These are phyloP conservation scores for Metschnikowia rubicola DNA, from an alignment of 805 yeast genomes.

Conservation along the genomic window DNA sequence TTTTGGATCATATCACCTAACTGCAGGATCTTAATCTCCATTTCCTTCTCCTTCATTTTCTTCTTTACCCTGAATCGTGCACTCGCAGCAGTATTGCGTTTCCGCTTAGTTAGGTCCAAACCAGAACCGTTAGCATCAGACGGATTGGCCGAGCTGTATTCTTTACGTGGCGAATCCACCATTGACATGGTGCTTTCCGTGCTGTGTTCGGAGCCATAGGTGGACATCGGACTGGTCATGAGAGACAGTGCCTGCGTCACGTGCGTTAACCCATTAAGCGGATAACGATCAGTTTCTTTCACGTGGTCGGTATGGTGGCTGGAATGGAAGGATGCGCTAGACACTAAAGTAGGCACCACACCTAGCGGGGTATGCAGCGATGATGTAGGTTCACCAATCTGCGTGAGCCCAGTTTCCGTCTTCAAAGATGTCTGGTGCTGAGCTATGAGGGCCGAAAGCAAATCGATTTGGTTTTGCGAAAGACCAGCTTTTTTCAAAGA, in stretches of 20 bases:
- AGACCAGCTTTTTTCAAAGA: conserved; percentile 66
- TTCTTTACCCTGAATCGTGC: conserved; percentile 63
- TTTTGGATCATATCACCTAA: conserved; percentile 44
- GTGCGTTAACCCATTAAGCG: background rate
- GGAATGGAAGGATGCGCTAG: background rate
- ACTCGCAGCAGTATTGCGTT: conserved; percentile 62
- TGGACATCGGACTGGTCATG: conserved; percentile 14
- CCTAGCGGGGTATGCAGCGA: background rate
- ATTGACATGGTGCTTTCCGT: conserved; percentile 11
- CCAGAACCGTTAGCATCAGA: background rate
- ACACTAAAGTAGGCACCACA: conserved; percentile 1
- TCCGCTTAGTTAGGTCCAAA: conserved; percentile 34
- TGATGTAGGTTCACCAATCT: background rate
- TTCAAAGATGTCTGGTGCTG: conserved; percentile 48
- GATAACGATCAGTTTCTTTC: background rate
- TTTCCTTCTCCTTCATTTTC: conserved; percentile 55
- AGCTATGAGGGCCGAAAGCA: conserved; percentile 69
- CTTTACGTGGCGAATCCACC: background rate
- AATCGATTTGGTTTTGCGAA: conserved; percentile 65
- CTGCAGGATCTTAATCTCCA: conserved; percentile 46
- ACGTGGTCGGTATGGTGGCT: background rate
- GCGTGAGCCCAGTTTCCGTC: background rate
- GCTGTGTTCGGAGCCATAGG: conserved; percentile 13
- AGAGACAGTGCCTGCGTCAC: background rate
- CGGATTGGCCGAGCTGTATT: background rate